Percentiles rank a stretch among this genome's conserved stretches.
These are phyloP conservation scores for Tulasnella sp. DNA, from an alignment of 768 basidiomycete genomes.

Conservation along the genomic window DNA sequence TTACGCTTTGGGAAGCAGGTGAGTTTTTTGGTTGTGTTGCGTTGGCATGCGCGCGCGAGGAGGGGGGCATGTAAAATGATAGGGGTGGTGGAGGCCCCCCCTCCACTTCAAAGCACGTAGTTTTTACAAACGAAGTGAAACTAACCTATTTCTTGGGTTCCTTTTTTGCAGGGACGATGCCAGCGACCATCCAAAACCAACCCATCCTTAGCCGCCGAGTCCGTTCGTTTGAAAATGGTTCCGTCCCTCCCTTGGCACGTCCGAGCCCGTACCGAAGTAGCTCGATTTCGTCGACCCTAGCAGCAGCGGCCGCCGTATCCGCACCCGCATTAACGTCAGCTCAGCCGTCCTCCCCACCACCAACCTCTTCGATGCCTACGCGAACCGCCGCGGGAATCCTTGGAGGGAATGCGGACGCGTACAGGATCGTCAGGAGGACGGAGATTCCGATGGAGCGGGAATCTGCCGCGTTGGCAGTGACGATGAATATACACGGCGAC, in stretches of 20 bases:
- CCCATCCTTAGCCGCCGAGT: neutral
- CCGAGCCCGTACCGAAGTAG: neutral
- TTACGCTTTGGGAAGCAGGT: slow-evolving; percentile 58
- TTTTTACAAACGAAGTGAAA: no score
- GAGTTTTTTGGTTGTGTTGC: slow-evolving; percentile 28
- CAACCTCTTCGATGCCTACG: neutral
- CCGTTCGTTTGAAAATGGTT: slow-evolving; percentile 16
- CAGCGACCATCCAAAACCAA: neutral
- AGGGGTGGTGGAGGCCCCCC: neutral
- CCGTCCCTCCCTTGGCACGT: neutral
- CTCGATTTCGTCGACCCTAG: slow-evolving; percentile 12
- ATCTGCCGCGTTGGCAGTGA: slow-evolving; percentile 18
- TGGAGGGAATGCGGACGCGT: slow-evolving; percentile 10
- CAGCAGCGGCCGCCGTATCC: slow-evolving; percentile 12
- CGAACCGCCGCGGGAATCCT: neutral
- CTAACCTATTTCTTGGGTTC: no score
- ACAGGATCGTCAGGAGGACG: slow-evolving; percentile 20
- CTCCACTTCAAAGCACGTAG: no score
- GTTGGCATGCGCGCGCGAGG: neutral
- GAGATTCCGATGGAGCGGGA: slow-evolving; percentile 23
- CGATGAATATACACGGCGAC: slow-evolving; percentile 24
- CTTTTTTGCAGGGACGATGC: slow-evolving; percentile 22
- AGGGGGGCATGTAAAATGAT: neutral
- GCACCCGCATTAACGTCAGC: slow-evolving; percentile 37
- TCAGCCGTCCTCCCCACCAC: neutral